These are phyloP conservation scores for Acacia confusa DNA, from an alignment of 306 rosid genomes.

Conservation along the genomic window DNA sequence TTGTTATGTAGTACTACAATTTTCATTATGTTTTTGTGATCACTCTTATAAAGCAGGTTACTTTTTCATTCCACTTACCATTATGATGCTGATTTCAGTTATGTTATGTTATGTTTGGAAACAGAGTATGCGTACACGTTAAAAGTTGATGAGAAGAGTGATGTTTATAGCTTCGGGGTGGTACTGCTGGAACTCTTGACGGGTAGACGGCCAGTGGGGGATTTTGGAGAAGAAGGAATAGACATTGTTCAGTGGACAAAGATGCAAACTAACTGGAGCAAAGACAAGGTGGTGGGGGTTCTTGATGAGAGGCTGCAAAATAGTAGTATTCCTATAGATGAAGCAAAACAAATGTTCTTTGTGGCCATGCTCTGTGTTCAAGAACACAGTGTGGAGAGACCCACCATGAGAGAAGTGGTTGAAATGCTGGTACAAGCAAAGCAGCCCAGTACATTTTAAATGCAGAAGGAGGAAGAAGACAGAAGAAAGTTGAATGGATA, in stretches of 20 bases:
- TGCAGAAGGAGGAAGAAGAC: conserved; percentile 25
- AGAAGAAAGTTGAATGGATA: conserved; percentile 7
- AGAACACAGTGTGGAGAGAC: conserved; percentile 83
- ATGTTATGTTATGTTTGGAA: not conserved
- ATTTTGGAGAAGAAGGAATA: conserved; percentile 84
- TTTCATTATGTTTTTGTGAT: not conserved
- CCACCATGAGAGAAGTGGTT: conserved; percentile 95
- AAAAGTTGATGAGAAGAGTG: conserved; percentile 83
- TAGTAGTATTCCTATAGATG: conserved; percentile 52
- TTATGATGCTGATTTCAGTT: conserved; percentile 4
- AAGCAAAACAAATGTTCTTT: conserved; percentile 78
- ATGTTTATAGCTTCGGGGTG: conserved; percentile 88
- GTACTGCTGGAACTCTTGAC: conserved; percentile 75
- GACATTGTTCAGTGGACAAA: conserved; percentile 91
- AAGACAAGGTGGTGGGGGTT: conserved; percentile 61
- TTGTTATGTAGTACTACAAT: not conserved
- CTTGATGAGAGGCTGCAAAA: conserved; percentile 54
- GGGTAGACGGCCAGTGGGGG: conserved; percentile 74
- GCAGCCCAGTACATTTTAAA: conserved; percentile 59
- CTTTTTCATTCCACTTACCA: not conserved
- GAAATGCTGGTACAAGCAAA: conserved; percentile 86
- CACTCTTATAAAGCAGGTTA: not conserved
- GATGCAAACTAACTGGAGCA: conserved; percentile 59
- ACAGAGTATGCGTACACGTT: conserved; percentile 94
- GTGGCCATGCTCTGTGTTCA: conserved; percentile 85